These are phyloP conservation scores for Argentina anserina DNA, from an alignment of 306 rosid species.

Conservation along the genomic window DNA sequence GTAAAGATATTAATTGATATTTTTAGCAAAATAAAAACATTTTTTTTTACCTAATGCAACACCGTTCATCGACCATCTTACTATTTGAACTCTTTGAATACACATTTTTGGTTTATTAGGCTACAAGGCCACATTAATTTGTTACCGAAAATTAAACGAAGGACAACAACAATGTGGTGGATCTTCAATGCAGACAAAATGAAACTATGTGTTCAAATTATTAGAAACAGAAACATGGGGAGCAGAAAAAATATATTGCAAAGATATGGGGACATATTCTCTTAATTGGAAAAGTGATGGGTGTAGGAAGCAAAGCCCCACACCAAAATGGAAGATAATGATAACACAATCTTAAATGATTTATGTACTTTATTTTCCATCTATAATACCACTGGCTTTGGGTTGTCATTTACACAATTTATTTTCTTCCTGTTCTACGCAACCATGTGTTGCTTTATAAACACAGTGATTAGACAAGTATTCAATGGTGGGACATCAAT, in stretches of 20 bases:
- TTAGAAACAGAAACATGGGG: background rate
- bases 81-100: background rate
- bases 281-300: slow-evolving; percentile 14
- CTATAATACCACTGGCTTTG: background rate
- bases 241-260: background rate
- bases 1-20: too few relatives aligned
- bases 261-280: background rate
- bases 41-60: too few relatives aligned
- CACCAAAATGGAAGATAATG: slow-evolving; percentile 7
- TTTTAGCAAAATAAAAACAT: too few relatives aligned
- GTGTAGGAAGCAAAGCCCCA: slow-evolving; percentile 1
- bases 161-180: background rate
- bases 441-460: slow-evolving; percentile 17
- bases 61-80: background rate
- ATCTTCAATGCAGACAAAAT: background rate
- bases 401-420: slow-evolving; percentile 13
- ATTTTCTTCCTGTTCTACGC: slow-evolving; percentile 9
- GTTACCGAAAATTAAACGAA: background rate
- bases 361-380: slow-evolving; percentile 2
- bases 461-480: slow-evolving; percentile 57
- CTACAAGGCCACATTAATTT: background rate
- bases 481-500: slow-evolving; percentile 61
- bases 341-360: slow-evolving; percentile 25
- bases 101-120: background rate
- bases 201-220: background rate